A percentile compares a stretch with the other conserved stretches of the same genome.
Evolutionary conservation across 2,329 filamentous ascomycete genomes (phyloP).

Genomic region (Blastomyces percursus): DNA sequence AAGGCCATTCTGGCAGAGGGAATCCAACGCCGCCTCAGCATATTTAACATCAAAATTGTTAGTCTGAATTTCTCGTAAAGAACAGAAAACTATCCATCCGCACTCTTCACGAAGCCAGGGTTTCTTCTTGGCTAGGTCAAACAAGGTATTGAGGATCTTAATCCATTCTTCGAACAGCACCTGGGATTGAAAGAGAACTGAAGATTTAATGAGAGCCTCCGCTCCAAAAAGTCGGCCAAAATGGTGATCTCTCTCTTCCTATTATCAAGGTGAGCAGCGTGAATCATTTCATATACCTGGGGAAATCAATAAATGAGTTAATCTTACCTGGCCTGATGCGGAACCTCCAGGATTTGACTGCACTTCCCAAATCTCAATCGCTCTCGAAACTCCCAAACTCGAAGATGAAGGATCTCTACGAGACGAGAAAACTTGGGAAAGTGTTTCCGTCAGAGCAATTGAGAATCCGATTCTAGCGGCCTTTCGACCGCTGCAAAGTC

Average conservation of each 20-base stretch:
- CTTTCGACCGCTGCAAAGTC: slow-evolving; percentile 81
- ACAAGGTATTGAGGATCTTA: slow-evolving; percentile 58
- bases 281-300: slow-evolving; percentile 34
- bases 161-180: slow-evolving; percentile 42
- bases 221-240: slow-evolving; percentile 81
- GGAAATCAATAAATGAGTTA: neutral
- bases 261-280: slow-evolving; percentile 43
- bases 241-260: slow-evolving; percentile 77
- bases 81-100: slow-evolving; percentile 67
- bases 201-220: slow-evolving; percentile 73
- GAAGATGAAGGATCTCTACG: slow-evolving; percentile 19
- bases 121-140: slow-evolving; percentile 67
- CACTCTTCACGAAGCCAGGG: slow-evolving; percentile 84
- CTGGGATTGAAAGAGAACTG: slow-evolving; percentile 53
- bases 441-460: slow-evolving; percentile 70
- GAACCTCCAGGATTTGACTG: slow-evolving; percentile 43
- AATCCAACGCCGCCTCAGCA: slow-evolving; percentile 51
- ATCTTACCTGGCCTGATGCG: slow-evolving; percentile 43
- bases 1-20: slow-evolving; percentile 53
- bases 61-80: slow-evolving; percentile 46
- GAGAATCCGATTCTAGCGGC: slow-evolving; percentile 82
- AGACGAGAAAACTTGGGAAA: slow-evolving; percentile 55
- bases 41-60: slow-evolving; percentile 36
- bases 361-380: slow-evolving; percentile 43
- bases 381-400: slow-evolving; percentile 30